phyloP scores from a whole-genome alignment of 306 rosid species.

The Albizia julibrissin region DNA sequence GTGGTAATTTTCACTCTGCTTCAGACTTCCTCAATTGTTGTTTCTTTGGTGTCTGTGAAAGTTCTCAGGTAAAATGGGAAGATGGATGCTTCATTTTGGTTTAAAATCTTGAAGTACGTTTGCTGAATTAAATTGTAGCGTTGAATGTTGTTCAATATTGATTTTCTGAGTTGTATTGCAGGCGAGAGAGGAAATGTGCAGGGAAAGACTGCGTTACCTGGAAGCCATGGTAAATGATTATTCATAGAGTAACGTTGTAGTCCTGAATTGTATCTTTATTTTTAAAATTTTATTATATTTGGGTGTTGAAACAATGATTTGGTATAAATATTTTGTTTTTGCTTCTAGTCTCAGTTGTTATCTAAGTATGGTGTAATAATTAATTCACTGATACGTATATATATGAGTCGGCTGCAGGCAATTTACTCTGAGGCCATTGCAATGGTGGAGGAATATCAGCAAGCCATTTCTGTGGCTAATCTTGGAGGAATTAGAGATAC shows the following conservation, averaged over 20 bases:
- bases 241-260: neutral
- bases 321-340: neutral
- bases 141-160: neutral
- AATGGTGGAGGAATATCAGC: slow-evolving; percentile 91
- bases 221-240: slow-evolving; percentile 71
- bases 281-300: neutral
- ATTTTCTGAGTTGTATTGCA: slow-evolving; percentile 41
- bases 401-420: slow-evolving; percentile 57
- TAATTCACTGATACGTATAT: slow-evolving; percentile 26
- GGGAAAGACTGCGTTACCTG: slow-evolving; percentile 82
- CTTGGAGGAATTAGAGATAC: slow-evolving; percentile 73
- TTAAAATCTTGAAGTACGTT: neutral
- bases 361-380: slow-evolving; percentile 24
- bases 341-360: slow-evolving; percentile 15
- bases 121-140: neutral
- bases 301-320: neutral
- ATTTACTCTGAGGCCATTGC: slow-evolving; percentile 81
- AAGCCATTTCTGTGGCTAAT: slow-evolving; percentile 62
- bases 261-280: neutral
- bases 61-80: neutral
- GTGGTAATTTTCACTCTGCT: slow-evolving; percentile 49
- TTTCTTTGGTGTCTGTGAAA: slow-evolving; percentile 25
- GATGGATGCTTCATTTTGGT: slow-evolving; percentile 16
- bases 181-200: slow-evolving; percentile 98
- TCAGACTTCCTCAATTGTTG: slow-evolving; percentile 12